Evolutionary conservation across 495 filamentous ascomycete genomes (phyloP), one percentile per base, ranked within the genome.

Genomic region (Penicillium atrosanguineum): DNA sequence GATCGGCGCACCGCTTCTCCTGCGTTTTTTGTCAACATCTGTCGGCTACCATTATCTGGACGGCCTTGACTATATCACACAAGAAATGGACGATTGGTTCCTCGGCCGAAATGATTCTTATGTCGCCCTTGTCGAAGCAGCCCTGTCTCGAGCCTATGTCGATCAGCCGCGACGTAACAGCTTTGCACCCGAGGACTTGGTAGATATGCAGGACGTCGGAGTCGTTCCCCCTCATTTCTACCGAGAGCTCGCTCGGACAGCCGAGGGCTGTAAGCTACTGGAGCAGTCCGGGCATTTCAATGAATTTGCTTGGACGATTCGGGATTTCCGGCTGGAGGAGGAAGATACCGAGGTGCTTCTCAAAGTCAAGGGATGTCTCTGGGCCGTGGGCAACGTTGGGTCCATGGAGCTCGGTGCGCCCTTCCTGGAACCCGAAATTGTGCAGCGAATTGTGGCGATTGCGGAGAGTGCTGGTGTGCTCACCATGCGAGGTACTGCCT

Each of bases 1-100:
- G 65, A 98, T 98, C 62, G 95, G 95, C 7, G 94, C 94, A 39
- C 94, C 94, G 3, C 76, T 98, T 25, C 83, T 98, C 18, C 77
- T 98, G 52, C 87, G 94, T 52, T 98, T 98, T 65, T 68, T 98
- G 47, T 96, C 91, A 3, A 97, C 95, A 0, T 95, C 90, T 0
- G 89, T 97, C 29, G 94, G 94, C 6, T 98, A 98, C 58, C 92
- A 97, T 70, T 98, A 98, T 69, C 76, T 98, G 4, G 90, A 98
- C 68, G 94, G 91, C 7, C 79, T 98, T 16, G 94, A 98, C 69
- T 98, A 98, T 60, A 98, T 98, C 65, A 94, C 90, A 38, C 91
- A 94, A 60, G 95, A 97, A 65, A 98, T 98, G 94, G 94, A 98
- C 64, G 94, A 97, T 69, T 98, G 94, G 94, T 98, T 97, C 64